A percentile compares a stretch with the other conserved stretches of the same genome.
Conservation (phyloP, 306 rosid genomes). For the Prunus davidiana region DNA sequence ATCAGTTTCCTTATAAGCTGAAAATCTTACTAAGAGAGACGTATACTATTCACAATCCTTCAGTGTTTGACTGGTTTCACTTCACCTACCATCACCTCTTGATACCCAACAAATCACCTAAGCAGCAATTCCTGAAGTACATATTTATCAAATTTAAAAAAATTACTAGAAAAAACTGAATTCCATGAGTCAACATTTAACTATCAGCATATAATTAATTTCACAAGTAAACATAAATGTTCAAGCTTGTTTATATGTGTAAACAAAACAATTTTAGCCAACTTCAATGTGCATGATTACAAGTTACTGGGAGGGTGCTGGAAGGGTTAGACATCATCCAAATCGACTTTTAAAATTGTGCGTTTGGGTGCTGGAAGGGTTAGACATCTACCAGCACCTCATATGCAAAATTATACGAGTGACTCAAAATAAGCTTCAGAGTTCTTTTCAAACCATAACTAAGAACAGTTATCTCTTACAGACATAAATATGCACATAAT, state of each 20-base stretch:
- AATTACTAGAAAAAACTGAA: background rate
- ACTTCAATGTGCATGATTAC: background rate
- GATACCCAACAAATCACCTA: slow-evolving; percentile 67
- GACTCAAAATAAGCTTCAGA: background rate
- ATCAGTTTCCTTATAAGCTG: slow-evolving; percentile 58
- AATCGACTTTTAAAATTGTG: background rate
- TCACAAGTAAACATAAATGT: background rate
- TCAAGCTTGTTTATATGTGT: background rate
- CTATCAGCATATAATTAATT: background rate
- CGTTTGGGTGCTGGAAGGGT: background rate
- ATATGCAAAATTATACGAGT: background rate
- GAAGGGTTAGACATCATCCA: background rate
- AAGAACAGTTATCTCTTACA: background rate
- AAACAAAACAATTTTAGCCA: background rate
- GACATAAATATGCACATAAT: background rate
- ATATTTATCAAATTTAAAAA: slow-evolving; percentile 6
- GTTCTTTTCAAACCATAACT: background rate
- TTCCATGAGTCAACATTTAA: background rate
- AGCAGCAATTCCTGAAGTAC: slow-evolving; percentile 77
- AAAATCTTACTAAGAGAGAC: slow-evolving; percentile 47
- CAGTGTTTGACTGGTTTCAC: slow-evolving; percentile 47
- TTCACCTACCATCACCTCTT: slow-evolving; percentile 59
- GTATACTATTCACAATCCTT: slow-evolving; percentile 72
- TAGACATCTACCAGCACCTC: background rate
- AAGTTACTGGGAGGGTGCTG: background rate